Conservation (phyloP, 352 stramenopile species). For the Globisporangium paddicum region DNA sequence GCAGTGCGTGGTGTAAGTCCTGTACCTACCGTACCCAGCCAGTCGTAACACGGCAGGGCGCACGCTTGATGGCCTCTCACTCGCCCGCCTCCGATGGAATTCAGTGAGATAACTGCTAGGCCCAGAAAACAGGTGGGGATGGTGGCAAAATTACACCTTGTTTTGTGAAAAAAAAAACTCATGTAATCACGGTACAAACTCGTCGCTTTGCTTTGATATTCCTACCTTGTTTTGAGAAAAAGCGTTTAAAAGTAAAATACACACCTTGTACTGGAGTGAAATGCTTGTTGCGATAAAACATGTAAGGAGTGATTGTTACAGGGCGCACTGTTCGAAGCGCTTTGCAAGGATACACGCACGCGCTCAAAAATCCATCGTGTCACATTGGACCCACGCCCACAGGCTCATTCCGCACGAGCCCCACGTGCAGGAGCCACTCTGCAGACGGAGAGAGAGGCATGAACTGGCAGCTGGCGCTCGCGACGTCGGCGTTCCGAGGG, state of each 20-base stretch:
- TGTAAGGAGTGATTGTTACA: not conserved
- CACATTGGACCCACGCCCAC: not conserved
- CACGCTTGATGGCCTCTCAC: not conserved
- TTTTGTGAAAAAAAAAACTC: not conserved
- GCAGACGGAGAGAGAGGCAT: constrained; percentile 14
- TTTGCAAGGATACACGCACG: not conserved
- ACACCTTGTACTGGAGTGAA: not conserved
- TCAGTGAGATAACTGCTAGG: not conserved
- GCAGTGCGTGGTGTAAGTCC: no score
- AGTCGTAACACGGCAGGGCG: no score
- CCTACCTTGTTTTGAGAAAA: not conserved
- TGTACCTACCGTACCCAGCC: not conserved
- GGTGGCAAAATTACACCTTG: not conserved
- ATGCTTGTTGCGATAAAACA: not conserved
- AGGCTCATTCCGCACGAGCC: not conserved
- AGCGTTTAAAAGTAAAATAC: not conserved
- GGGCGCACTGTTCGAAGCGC: not conserved
- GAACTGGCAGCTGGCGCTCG: constrained; percentile 55
- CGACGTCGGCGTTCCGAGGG: constrained; percentile 42
- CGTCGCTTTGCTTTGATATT: no score
- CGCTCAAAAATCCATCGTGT: not conserved
- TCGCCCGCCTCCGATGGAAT: not conserved
- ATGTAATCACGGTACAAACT: not conserved
- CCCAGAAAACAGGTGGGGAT: not conserved
- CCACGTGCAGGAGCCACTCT: not conserved